Evolutionary conservation across 164 flowering plant species (phyloP).

Genomic region (Piper betle): DNA sequence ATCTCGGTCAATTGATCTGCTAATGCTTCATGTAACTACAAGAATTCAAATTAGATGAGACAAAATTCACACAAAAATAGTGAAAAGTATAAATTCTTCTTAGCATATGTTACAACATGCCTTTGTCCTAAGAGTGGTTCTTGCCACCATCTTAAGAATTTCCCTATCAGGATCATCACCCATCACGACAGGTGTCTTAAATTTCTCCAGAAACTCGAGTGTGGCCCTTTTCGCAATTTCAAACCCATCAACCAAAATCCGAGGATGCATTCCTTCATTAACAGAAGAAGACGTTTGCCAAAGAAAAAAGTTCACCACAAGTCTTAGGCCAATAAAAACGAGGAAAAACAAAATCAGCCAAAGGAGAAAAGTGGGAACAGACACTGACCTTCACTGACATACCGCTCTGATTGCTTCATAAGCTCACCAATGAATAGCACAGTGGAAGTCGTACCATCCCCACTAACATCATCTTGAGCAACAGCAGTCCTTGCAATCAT

Average conservation of each 20-base stretch:
- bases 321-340: neutral
- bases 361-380: neutral
- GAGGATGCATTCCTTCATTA: slow-evolving; percentile 89
- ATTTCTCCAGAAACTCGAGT: slow-evolving; percentile 83
- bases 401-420: slow-evolving; percentile 96
- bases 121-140: slow-evolving; percentile 95
- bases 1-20: slow-evolving; percentile 98
- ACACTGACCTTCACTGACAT: slow-evolving; percentile 77
- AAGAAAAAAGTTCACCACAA: neutral
- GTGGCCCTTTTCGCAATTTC: slow-evolving; percentile 97
- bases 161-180: slow-evolving; percentile 92
- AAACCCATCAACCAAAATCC: slow-evolving; percentile 96
- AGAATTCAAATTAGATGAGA: neutral
- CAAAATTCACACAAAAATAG: neutral
- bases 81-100: neutral
- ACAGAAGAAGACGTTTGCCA: neutral
- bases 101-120: slow-evolving; percentile 14
- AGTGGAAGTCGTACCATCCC: slow-evolving; percentile 97
- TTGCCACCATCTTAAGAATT: slow-evolving; percentile 90
- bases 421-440: slow-evolving; percentile 96
- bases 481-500: slow-evolving; percentile 99
- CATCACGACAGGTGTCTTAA: slow-evolving; percentile 87
- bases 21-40: slow-evolving; percentile 77
- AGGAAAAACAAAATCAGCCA: neutral
- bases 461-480: slow-evolving; percentile 96